phyloP scores from a whole-genome alignment of 2,329 filamentous ascomycete genomes.

The Fusarium euwallaceae region DNA sequence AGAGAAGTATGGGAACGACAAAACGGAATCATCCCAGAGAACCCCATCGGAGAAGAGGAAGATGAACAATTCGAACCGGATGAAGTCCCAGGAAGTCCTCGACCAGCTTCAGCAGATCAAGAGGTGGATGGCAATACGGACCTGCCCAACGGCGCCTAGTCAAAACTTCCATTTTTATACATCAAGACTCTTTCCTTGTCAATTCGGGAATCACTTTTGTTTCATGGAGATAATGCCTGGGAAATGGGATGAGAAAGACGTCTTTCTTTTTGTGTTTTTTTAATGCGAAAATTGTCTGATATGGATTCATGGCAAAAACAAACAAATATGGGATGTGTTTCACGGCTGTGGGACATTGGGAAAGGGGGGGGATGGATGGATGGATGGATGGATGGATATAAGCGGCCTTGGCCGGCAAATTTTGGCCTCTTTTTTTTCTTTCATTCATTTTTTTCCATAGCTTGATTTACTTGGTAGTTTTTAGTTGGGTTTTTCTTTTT shows the following conservation, averaged over 20 bases:
- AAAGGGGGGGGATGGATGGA: slow-evolving; percentile 6
- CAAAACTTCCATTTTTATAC: slow-evolving; percentile 4
- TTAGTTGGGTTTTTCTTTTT: slow-evolving; percentile 31
- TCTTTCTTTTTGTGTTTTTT: background rate
- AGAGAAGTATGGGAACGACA: slow-evolving; percentile 81
- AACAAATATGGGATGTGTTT: slow-evolving; percentile 9
- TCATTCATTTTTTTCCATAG: slow-evolving; percentile 36
- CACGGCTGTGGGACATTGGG: slow-evolving; percentile 19
- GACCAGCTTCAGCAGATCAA: slow-evolving; percentile 4
- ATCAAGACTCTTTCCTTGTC: background rate
- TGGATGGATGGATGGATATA: slow-evolving; percentile 14
- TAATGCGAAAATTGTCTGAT: slow-evolving; percentile 34
- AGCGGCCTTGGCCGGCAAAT: slow-evolving; percentile 12
- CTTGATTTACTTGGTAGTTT: slow-evolving; percentile 36
- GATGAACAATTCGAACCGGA: slow-evolving; percentile 26
- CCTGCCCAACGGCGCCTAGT: slow-evolving; percentile 36
- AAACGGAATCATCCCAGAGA: slow-evolving; percentile 67
- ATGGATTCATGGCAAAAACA: slow-evolving; percentile 6
- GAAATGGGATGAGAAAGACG: slow-evolving; percentile 5
- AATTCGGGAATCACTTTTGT: slow-evolving; percentile 6
- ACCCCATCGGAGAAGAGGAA: slow-evolving; percentile 57
- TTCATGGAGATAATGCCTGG: slow-evolving; percentile 41
- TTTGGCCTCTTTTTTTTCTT: background rate
- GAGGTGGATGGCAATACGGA: slow-evolving; percentile 10
- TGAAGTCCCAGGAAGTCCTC: slow-evolving; percentile 31